Percentiles rank a stretch among this genome's conserved stretches.
phyloP scores from a whole-genome alignment of 225 moss, liverwort and hornwort genomes.

The Pseudoscleropodium purum region DNA sequence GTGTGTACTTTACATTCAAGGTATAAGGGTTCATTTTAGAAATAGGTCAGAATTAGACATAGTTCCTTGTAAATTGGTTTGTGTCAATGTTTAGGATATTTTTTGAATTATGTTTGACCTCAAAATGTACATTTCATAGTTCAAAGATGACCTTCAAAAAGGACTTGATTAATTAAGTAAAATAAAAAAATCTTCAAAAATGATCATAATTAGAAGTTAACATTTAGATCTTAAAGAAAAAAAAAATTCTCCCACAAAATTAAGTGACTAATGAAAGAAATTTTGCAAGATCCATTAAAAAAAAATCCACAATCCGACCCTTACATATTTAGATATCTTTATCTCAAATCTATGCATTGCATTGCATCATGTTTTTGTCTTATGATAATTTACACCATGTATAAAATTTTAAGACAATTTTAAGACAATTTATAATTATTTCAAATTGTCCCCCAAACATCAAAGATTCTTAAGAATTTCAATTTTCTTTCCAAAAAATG shows the following conservation, averaged over 20 bases:
- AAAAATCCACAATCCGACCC: background rate
- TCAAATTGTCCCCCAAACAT: background rate
- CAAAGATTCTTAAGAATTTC: background rate
- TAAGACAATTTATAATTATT: background rate
- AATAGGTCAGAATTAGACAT: background rate
- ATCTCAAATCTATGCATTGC: background rate
- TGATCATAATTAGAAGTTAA: background rate
- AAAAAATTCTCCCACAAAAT: too few relatives aligned
- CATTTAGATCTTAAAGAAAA: background rate
- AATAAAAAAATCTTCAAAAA: too few relatives aligned
- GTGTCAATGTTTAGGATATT: accelerated
- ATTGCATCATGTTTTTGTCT: accelerated
- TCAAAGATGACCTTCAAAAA: background rate
- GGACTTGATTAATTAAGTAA: too few relatives aligned
- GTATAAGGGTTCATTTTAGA: background rate
- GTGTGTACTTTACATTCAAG: background rate
- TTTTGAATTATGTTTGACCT: background rate
- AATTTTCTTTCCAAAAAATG: background rate
- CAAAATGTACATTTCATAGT: background rate
- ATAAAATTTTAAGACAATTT: background rate
- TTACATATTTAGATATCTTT: background rate
- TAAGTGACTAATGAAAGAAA: background rate
- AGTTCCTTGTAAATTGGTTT: background rate
- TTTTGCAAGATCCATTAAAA: background rate
- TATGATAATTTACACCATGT: background rate